These are phyloP conservation scores for Ceriops tagal DNA, from an alignment of 345 rosid genomes.

Conservation along the genomic window DNA sequence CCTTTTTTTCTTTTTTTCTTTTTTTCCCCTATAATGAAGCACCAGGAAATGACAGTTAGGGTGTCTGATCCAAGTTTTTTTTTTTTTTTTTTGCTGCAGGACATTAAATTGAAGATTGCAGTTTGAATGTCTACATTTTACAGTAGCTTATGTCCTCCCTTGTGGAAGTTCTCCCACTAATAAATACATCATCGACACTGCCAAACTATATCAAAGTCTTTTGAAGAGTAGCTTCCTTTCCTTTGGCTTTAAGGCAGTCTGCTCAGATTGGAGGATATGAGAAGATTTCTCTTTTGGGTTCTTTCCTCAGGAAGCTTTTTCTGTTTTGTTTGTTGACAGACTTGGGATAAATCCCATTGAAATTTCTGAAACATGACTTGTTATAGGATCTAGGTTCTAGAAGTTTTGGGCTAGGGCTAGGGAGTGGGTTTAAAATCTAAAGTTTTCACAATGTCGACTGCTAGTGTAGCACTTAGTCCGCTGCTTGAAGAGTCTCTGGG, in stretches of 20 bases:
- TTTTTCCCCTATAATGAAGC: not conserved
- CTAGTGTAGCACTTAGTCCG: conserved; percentile 57
- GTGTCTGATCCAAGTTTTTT: conserved; percentile 4
- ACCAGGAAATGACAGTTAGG: not conserved
- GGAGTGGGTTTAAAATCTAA: conserved; percentile 14
- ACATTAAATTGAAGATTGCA: not conserved
- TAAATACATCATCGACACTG: too few species aligned
- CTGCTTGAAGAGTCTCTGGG: conserved; percentile 42
- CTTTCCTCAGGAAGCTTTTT: not conserved
- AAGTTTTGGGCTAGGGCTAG: not conserved
- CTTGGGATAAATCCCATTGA: not conserved
- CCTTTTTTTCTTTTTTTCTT: too few species aligned
- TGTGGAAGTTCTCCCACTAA: not conserved
- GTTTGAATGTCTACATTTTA: not conserved
- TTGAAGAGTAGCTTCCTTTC: too few species aligned
- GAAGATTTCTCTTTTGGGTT: not conserved
- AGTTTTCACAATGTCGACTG: conserved; percentile 45
- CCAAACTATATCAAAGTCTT: too few species aligned
- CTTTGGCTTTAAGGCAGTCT: too few species aligned
- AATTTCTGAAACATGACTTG: not conserved
- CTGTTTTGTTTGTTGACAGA: conserved; percentile 8
- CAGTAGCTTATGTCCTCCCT: not conserved
- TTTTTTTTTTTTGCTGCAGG: not conserved
- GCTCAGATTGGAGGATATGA: not conserved
- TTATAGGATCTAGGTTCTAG: conserved; percentile 5